Evolutionary conservation across 2,329 filamentous ascomycete genomes (phyloP).

Genomic region (Epichloe coenophiala): DNA sequence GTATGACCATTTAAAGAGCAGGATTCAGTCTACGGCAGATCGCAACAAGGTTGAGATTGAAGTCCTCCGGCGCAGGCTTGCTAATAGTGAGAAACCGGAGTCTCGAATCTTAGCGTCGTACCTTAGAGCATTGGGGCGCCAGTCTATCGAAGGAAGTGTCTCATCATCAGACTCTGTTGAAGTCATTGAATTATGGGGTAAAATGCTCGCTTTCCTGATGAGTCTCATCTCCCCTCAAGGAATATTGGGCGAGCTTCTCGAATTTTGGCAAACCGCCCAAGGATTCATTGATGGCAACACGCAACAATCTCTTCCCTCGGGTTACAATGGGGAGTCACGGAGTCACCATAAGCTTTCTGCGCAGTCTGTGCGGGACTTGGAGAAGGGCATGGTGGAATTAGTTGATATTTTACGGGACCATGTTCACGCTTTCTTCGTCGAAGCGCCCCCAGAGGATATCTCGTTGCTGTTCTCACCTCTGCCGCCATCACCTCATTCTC

Average conservation of each 20-base stretch:
- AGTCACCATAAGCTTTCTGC: conserved; percentile 68
- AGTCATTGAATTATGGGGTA: conserved; percentile 86
- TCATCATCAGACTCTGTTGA: conserved; percentile 64
- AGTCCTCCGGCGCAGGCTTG: conserved; percentile 69
- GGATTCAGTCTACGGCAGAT: conserved; percentile 67
- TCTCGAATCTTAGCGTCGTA: conserved; percentile 59
- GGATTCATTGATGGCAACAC: conserved; percentile 80
- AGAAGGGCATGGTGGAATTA: conserved; percentile 69
- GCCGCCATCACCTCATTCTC: conserved; percentile 50
- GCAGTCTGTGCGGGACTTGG: conserved; percentile 56
- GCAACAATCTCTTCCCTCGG: conserved; percentile 65
- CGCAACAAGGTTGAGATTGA: conserved; percentile 88
- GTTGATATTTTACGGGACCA: conserved; percentile 70
- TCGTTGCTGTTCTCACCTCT: conserved; percentile 75
- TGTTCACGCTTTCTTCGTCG: conserved; percentile 69
- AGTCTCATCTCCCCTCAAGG: conserved; percentile 66
- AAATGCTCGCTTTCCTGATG: conserved; percentile 60
- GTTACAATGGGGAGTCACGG: conserved; percentile 68
- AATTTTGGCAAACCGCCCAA: conserved; percentile 88
- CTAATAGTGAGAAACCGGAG: conserved; percentile 57
- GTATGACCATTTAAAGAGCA: conserved; percentile 78
- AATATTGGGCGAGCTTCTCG: conserved; percentile 74
- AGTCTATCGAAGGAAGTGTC: conserved; percentile 45
- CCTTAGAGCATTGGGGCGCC: conserved; percentile 58
- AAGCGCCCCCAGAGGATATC: conserved; percentile 81